Conservation (phyloP, 176 grass and related monocot genomes). For the barley (Hordeum vulgare) region DNA sequence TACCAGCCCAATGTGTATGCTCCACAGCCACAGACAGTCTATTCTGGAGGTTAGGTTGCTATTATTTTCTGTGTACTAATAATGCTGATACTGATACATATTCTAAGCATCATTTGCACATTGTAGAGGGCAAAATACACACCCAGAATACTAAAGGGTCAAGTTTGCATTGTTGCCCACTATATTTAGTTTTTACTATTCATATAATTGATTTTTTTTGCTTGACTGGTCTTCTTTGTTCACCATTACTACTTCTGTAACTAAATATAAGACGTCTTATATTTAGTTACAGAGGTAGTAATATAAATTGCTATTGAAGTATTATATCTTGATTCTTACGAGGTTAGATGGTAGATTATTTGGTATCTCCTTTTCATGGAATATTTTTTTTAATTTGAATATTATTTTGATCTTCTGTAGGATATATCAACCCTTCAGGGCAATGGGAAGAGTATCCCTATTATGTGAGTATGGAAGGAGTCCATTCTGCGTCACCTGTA, state of each 20-base stretch:
- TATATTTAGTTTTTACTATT: slow-evolving; percentile 15
- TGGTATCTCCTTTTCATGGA: not conserved
- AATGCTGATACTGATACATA: not conserved
- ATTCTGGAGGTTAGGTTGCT: slow-evolving; percentile 54
- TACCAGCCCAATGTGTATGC: slow-evolving; percentile 53
- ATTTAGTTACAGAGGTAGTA: not conserved
- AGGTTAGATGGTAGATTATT: not conserved
- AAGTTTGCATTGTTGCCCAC: not conserved
- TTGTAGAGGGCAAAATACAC: not conserved
- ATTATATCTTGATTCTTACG: not conserved
- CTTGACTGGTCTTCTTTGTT: slow-evolving; percentile 11
- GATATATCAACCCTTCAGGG: slow-evolving; percentile 44
- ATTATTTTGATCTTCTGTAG: slow-evolving; percentile 22
- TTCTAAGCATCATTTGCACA: not conserved
- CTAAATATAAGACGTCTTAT: no score
- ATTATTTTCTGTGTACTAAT: slow-evolving; percentile 5
- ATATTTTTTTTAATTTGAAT: slow-evolving; percentile 11
- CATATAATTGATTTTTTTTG: not conserved
- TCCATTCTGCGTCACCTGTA: slow-evolving; percentile 61
- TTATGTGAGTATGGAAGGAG: slow-evolving; percentile 63
- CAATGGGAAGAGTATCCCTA: slow-evolving; percentile 71
- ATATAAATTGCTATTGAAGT: not conserved
- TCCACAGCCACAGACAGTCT: slow-evolving; percentile 51
- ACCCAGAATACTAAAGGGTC: not conserved
- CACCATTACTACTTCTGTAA: not conserved